These are phyloP conservation scores for Diaporthe citri DNA, from an alignment of 2,329 filamentous ascomycete genomes.

Conservation along the genomic window DNA sequence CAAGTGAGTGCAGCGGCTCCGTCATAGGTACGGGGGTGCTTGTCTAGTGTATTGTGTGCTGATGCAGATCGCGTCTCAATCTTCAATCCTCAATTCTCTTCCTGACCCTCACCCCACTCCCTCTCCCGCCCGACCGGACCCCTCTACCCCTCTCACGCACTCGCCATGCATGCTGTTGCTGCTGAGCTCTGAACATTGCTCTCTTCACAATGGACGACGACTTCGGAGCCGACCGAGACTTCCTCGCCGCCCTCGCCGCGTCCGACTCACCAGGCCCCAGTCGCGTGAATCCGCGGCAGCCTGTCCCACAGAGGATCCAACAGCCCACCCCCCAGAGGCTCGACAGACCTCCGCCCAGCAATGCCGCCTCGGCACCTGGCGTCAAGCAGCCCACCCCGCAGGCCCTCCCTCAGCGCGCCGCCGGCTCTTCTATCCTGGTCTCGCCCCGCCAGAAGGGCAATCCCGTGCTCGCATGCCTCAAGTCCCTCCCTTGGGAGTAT, in stretches of 20 bases:
- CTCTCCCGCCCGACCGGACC: too few relatives aligned
- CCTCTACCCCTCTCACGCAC: not conserved
- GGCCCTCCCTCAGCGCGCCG: slow-evolving; percentile 74
- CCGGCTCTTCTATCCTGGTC: slow-evolving; percentile 86
- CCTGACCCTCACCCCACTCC: not conserved
- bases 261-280: slow-evolving; percentile 51
- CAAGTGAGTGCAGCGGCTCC: not conserved
- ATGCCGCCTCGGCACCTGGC: slow-evolving; percentile 55
- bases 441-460: slow-evolving; percentile 96
- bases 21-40: not conserved
- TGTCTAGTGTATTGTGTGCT: not conserved
- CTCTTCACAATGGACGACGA: slow-evolving; percentile 61
- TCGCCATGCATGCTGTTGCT: not conserved
- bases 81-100: not conserved
- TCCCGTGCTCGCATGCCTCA: slow-evolving; percentile 86
- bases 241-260: slow-evolving; percentile 68
- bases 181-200: not conserved
- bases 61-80: not conserved
- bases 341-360: slow-evolving; percentile 57
- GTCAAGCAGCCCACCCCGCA: slow-evolving; percentile 92
- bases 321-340: slow-evolving; percentile 68
- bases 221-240: slow-evolving; percentile 68
- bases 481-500: slow-evolving; percentile 92
- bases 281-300: slow-evolving; percentile 51
- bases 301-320: slow-evolving; percentile 57